Evolutionary conservation across 306 rosid genomes (phyloP).

Genomic region (Oemleria cerasiformis): DNA sequence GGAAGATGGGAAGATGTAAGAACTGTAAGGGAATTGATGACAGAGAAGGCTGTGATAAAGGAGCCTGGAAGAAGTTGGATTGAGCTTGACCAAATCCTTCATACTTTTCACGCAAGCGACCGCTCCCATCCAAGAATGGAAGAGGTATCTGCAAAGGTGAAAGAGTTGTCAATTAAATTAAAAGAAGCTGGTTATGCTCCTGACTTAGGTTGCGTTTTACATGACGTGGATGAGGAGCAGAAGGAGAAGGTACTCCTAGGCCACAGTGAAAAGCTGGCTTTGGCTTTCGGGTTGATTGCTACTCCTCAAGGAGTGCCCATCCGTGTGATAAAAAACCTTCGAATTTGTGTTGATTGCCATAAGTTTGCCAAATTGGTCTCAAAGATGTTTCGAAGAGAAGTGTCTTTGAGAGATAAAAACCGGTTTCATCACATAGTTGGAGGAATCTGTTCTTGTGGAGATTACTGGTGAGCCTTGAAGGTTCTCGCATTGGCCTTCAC

Average conservation of each 20-base stretch:
- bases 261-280: conserved; percentile 82
- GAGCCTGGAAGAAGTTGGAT: conserved; percentile 89
- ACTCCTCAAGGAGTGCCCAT: conserved; percentile 45
- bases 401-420: conserved; percentile 70
- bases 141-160: conserved; percentile 65
- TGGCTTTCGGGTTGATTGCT: conserved; percentile 73
- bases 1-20: conserved; percentile 90
- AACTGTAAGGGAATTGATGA: conserved; percentile 64
- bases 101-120: conserved; percentile 77
- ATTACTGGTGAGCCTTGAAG: conserved; percentile 58
- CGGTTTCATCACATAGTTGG: conserved; percentile 71
- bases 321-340: conserved; percentile 75
- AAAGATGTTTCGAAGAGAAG: conserved; percentile 50
- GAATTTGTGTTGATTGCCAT: conserved; percentile 92
- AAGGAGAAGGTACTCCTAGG: conserved; percentile 78
- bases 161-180: conserved; percentile 50
- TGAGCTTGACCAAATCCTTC: conserved; percentile 72
- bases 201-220: conserved; percentile 71
- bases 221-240: conserved; percentile 87
- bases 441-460: conserved; percentile 81
- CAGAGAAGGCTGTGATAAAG: conserved; percentile 53
- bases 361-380: conserved; percentile 78
- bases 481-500: not conserved
- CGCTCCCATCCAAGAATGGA: conserved; percentile 78
- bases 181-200: conserved; percentile 79